These are phyloP conservation scores for Scytalidium lignicola DNA, from an alignment of 2,329 filamentous ascomycete genomes.

Conservation along the genomic window DNA sequence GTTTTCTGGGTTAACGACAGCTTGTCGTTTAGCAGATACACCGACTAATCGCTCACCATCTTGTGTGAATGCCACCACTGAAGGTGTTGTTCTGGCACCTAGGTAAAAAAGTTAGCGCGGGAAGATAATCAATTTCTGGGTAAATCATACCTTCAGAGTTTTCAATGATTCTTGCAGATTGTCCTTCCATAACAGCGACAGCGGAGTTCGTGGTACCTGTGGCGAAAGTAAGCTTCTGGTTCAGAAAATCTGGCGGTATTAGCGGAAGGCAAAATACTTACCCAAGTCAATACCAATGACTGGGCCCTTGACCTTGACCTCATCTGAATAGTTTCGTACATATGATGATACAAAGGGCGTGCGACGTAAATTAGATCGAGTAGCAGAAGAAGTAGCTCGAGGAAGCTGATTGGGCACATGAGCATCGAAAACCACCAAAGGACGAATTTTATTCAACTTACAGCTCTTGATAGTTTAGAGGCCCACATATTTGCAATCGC, in stretches of 20 bases:
- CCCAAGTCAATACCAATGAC: constrained; percentile 99
- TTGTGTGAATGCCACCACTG: constrained; percentile 91
- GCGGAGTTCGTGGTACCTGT: constrained; percentile 91
- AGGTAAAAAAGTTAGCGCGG: constrained; percentile 5
- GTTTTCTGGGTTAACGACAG: constrained; percentile 97
- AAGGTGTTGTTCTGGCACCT: constrained; percentile 88
- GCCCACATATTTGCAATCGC: constrained; percentile 58
- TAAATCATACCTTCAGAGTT: constrained; percentile 79
- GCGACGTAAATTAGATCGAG: constrained; percentile 63
- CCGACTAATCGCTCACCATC: constrained; percentile 94
- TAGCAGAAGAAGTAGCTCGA: constrained; percentile 64
- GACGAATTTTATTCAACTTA: constrained; percentile 44
- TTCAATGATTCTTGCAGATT: constrained; percentile 91
- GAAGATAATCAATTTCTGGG: not conserved
- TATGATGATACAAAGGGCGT: constrained; percentile 69
- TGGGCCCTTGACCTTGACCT: constrained; percentile 85
- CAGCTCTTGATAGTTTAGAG: constrained; percentile 68
- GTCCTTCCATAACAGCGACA: constrained; percentile 96
- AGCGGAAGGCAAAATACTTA: constrained; percentile 38
- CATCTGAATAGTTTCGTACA: constrained; percentile 72
- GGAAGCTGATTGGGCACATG: constrained; percentile 55
- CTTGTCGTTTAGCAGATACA: constrained; percentile 96
- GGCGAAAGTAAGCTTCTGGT: constrained; percentile 14
- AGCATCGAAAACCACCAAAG: not conserved
- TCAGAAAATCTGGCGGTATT: constrained; percentile 3